These are phyloP conservation scores for Cyberlindnera americana DNA, from an alignment of 805 yeast species.

Conservation along the genomic window DNA sequence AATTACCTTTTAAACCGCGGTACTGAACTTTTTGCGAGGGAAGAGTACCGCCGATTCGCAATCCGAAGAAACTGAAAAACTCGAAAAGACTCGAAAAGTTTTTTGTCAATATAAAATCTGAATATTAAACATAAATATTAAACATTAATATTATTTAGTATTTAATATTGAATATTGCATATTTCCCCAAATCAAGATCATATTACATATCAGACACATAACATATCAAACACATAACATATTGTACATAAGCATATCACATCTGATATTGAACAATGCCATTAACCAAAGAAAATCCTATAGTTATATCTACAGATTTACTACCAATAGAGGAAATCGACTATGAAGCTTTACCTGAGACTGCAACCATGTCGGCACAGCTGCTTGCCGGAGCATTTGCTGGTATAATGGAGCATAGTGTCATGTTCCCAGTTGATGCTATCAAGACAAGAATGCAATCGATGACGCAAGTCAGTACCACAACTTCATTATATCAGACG, in stretches of 20 bases:
- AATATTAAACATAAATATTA: too few species aligned
- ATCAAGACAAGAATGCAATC: conserved; percentile 91
- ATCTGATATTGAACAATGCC: conserved; percentile 4
- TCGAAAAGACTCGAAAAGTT: not conserved
- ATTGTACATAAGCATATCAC: too few species aligned
- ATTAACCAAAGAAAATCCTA: conserved; percentile 1
- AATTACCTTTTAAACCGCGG: not conserved
- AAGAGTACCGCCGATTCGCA: not conserved
- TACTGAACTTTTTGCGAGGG: too few species aligned
- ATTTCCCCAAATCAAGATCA: too few species aligned
- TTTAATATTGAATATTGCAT: too few species aligned
- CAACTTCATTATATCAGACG: conserved; percentile 59
- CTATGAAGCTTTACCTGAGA: conserved; percentile 87
- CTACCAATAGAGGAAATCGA: conserved; percentile 50
- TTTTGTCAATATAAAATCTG: too few species aligned
- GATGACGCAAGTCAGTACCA: conserved; percentile 15
- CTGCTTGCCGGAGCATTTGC: conserved; percentile 95
- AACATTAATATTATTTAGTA: too few species aligned
- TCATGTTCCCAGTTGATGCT: conserved; percentile 96
- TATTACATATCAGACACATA: too few species aligned
- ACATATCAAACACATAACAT: too few species aligned
- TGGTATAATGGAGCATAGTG: conserved; percentile 98
- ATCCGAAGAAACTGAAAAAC: conserved; percentile 3
- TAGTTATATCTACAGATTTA: conserved; percentile 2
- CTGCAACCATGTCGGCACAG: conserved; percentile 79